Evolutionary conservation across 306 rosid species (phyloP).

Genomic region (Astragalus membranaceus): DNA sequence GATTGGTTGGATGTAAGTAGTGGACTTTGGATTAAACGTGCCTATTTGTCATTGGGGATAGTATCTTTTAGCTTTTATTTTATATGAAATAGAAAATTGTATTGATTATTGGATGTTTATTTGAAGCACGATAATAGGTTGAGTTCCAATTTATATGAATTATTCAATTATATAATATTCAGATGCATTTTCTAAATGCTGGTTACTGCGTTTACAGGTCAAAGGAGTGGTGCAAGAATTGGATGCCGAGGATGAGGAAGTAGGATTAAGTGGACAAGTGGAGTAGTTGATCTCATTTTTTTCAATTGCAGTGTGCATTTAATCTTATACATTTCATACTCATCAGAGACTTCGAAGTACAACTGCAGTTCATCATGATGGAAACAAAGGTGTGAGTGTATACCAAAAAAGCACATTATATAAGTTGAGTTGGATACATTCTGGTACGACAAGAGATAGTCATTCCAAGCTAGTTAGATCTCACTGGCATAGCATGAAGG

Average conservation of each 20-base stretch:
- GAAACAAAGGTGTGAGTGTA: constrained; percentile 15
- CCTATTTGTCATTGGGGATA: neutral
- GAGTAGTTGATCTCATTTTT: constrained; percentile 33
- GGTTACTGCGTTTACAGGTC: constrained; percentile 49
- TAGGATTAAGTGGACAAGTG: constrained; percentile 39
- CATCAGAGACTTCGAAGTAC: neutral
- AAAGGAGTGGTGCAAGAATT: constrained; percentile 86
- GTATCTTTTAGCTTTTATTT: neutral
- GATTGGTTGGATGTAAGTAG: neutral
- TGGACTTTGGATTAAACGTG: neutral
- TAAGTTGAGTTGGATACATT: constrained; percentile 16
- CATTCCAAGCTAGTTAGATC: constrained; percentile 18
- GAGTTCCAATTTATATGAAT: neutral
- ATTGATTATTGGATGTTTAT: neutral
- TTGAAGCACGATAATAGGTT: neutral
- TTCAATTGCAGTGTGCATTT: neutral
- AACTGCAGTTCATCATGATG: constrained; percentile 21
- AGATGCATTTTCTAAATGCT: neutral
- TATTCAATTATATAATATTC: neutral
- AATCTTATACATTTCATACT: constrained; percentile 2
- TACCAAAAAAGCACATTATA: neutral
- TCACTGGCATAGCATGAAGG: neutral
- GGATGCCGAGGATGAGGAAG: constrained; percentile 67
- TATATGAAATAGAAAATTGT: neutral
- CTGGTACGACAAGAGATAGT: constrained; percentile 9